Evolutionary conservation across 352 stramenopile genomes (phyloP).

Genomic region (Pythium dissotocum): DNA sequence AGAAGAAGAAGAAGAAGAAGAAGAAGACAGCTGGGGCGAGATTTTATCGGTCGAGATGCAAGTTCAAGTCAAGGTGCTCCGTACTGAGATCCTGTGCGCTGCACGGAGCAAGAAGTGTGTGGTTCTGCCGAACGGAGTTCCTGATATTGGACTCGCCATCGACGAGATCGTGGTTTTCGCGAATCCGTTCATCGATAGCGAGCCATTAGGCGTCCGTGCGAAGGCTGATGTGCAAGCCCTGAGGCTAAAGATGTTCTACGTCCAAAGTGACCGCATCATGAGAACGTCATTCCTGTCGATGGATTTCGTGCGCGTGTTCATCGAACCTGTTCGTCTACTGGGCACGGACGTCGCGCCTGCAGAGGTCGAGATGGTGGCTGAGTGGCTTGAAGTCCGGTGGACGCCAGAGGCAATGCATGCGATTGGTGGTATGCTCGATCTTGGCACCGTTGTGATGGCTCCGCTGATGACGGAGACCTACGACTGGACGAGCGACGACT

Average conservation of each 20-base stretch:
- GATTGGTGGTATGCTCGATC: constrained; percentile 59
- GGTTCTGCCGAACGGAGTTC: constrained; percentile 50
- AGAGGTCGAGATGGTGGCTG: constrained; percentile 71
- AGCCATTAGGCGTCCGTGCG: constrained; percentile 59
- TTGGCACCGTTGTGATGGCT: constrained; percentile 47
- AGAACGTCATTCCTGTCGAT: constrained; percentile 56
- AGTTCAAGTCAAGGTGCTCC: constrained; percentile 61
- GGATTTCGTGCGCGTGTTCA: constrained; percentile 66
- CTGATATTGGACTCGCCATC: constrained; percentile 40
- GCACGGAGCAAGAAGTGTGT: constrained; percentile 39
- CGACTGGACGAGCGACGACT: constrained; percentile 27
- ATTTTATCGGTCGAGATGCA: constrained; percentile 44
- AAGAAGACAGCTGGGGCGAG: constrained; percentile 3
- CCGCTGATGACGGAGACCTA: constrained; percentile 32
- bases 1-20: background rate
- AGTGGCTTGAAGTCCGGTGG: constrained; percentile 81
- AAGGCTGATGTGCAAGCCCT: constrained; percentile 66
- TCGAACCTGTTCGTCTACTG: constrained; percentile 45
- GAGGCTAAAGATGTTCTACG: constrained; percentile 50
- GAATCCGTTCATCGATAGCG: constrained; percentile 52
- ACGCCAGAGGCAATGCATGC: constrained; percentile 57
- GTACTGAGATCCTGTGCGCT: constrained; percentile 40
- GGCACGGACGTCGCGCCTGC: constrained; percentile 38
- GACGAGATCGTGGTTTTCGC: constrained; percentile 61
- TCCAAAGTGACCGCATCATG: constrained; percentile 20